phyloP scores from a whole-genome alignment of 139 green algal species.

The Chlorella sorokiniana region DNA sequence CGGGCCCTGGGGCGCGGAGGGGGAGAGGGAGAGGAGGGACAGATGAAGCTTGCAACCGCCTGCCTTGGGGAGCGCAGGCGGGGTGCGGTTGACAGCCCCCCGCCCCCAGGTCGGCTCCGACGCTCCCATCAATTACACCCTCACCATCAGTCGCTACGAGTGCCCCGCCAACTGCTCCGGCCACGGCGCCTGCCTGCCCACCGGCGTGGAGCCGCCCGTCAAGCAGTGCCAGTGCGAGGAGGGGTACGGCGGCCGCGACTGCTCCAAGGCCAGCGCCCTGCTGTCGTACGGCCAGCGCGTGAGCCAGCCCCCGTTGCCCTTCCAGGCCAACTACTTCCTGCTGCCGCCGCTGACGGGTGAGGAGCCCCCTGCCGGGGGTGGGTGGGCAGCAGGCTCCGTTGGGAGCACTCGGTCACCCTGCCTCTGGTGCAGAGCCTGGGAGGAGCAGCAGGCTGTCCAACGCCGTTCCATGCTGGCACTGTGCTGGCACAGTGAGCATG shows the following conservation, averaged over 20 bases:
- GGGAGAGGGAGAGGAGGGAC: too few species aligned
- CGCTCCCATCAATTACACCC: constrained; percentile 31
- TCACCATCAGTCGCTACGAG: constrained; percentile 48
- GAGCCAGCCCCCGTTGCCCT: neutral
- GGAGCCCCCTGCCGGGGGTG: neutral
- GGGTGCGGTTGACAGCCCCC: neutral
- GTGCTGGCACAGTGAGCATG: neutral
- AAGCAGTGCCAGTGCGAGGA: constrained; percentile 16
- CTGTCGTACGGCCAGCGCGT: constrained; percentile 34
- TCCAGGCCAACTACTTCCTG: constrained; percentile 52
- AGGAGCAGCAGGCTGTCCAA: too few species aligned
- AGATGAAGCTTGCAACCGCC: too few species aligned
- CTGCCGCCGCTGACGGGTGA: constrained; percentile 35
- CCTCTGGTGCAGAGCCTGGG: too few species aligned
- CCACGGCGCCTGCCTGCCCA: constrained; percentile 39
- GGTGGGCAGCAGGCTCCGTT: too few species aligned
- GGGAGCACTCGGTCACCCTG: too few species aligned
- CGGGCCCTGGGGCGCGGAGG: too few species aligned
- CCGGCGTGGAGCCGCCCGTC: neutral
- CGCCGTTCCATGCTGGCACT: too few species aligned
- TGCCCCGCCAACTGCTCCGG: constrained; percentile 54
- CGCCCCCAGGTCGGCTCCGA: constrained; percentile 32
- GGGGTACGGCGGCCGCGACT: constrained; percentile 36
- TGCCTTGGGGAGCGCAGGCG: too few species aligned
- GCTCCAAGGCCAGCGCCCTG: constrained; percentile 9